Base-by-base conservation (phyloP, 2,329 filamentous ascomycete genomes). In the Verticillium nubilum region DNA sequence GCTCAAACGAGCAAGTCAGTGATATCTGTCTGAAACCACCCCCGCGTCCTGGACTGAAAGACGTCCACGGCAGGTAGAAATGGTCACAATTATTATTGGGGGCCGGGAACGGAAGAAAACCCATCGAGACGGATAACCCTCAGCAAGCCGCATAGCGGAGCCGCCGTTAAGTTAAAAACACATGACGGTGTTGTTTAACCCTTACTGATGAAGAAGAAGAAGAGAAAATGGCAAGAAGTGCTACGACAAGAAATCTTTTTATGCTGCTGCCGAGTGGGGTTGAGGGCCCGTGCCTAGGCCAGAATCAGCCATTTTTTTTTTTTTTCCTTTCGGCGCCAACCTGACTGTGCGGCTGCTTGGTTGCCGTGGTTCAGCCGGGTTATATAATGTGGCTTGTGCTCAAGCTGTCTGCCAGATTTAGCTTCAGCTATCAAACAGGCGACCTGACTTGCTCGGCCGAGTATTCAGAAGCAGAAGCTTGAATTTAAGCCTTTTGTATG, bases 101-200 rank as follows among this genome's bases (percentile, higher is more conserved):
- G 79, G 79, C 79, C 78, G 79, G 79, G 79, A 82, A 82, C 79
- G 79, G 79, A 80, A 76, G 78, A 73, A 79, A 74, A 80, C 76
- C 75, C 76, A 82, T 76, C 68, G 76, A 70, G 70, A 58, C 59
- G 71, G 69, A 73, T 77, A 78, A 76, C 79, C 77, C 78, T 80
- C 79, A 82, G 79, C 79, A 80, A 80, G 78, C 78, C 79, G 76
- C 78, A 71, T 72, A 69, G 79, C 77, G 79, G 78, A 81, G 79
- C 79, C 79, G 72, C 76, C 78, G 69, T 73, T 60, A 68, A 72
- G 73, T 74, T 73, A 72, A 72, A 72, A 75, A 77, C 78, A 81
- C 74, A 71, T 81, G 78, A 76, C 78, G 78, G 75, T 81, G 78
- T 75, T 78, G 74, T 74, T 71, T 73, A 73, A 74, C 71, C 73